Evolutionary conservation across 1,284 basidiomycete genomes (phyloP), one percentile per base, ranked within the genome.

Genomic region (Peniophora sp.): DNA sequence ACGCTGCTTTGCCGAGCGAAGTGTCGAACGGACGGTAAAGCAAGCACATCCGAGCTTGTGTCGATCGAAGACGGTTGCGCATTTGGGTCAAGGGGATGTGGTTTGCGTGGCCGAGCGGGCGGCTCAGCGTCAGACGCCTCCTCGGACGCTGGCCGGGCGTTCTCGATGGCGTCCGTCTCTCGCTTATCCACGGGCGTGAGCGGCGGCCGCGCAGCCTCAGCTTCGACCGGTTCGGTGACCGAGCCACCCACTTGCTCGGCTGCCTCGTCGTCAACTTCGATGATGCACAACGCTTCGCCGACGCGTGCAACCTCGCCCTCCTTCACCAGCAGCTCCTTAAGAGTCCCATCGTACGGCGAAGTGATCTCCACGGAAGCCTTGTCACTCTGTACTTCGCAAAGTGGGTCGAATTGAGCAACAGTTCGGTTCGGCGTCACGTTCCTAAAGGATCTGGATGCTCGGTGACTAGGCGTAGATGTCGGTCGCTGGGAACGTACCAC

Each of bases 301-400:
- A 97, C 94, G 62, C 91, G 92, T 35, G 91, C 88, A 12, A 94
- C 79, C 58, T 92, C 81, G 17, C 94, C 94, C 56, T 88, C 88
- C 55, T 84, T 73, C 22, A 91, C 88, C 3, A 90, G 75, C 15
- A 96, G 68, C 50, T 85, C 73, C 52, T 75, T 81, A 44, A 97
- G 72, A 27, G 79, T 73, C 2, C 94, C 94, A 32, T 92, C 83
- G 59, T 81, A 93, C 0, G 93, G 92, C 52, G 85, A 88, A 0
- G 94, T 97, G 53, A 97, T 92, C 64, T 97, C 94, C 23, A 97
- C 94, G 58, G 85, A 91, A 2, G 89, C 89, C 68, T 97, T 97
- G 76, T 97, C 94, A 55, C 87, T 91, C 69, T 94, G 92, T 0
- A 97, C 94, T 61, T 97, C 94, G 61, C 92, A 94, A 2, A 97